These are phyloP conservation scores for Penicillium verrucosum DNA, from an alignment of 2,329 filamentous ascomycete genomes.

Conservation along the genomic window DNA sequence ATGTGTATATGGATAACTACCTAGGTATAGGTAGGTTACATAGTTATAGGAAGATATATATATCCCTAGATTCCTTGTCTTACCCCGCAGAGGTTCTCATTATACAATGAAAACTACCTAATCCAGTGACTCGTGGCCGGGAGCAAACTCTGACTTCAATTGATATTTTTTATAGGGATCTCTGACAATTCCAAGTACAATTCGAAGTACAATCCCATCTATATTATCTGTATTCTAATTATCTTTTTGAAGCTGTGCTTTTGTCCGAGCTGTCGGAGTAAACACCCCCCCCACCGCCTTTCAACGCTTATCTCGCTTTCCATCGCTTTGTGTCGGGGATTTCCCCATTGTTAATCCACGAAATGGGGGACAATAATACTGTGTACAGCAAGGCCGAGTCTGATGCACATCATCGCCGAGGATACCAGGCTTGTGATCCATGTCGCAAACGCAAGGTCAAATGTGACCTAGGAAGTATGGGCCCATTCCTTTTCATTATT, in stretches of 20 bases:
- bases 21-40: no score
- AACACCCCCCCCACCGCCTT: constrained; percentile 31
- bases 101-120: constrained; percentile 22
- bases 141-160: not conserved
- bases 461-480: constrained; percentile 48
- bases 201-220: not conserved
- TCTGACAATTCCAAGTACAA: not conserved
- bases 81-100: constrained; percentile 32
- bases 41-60: not conserved
- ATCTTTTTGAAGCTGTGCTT: not conserved
- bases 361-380: constrained; percentile 23
- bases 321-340: constrained; percentile 31
- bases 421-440: constrained; percentile 50
- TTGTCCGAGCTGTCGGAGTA: constrained; percentile 14
- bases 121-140: not conserved
- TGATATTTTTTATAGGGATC: not conserved
- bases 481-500: constrained; percentile 8
- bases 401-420: constrained; percentile 43
- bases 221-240: not conserved
- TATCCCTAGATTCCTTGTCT: not conserved
- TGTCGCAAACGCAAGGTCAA: constrained; percentile 51
- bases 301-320: constrained; percentile 40
- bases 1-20: not conserved
- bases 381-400: constrained; percentile 31
- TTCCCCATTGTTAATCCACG: constrained; percentile 26